A percentile compares a stretch with the other conserved stretches of the same genome.
These are phyloP conservation scores for Phytophthora europaea DNA, from an alignment of 352 stramenopile species.

Conservation along the genomic window DNA sequence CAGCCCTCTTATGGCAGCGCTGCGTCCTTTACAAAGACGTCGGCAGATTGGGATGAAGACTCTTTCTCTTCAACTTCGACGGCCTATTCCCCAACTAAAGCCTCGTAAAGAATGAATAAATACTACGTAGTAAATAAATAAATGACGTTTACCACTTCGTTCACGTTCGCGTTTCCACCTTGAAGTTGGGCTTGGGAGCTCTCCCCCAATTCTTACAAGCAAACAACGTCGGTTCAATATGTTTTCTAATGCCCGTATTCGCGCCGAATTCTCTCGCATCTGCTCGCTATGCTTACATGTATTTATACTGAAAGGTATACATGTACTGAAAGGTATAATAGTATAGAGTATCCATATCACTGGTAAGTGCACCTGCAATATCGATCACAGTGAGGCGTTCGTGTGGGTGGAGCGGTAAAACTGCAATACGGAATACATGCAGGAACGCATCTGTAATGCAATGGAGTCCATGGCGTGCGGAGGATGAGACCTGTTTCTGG, in stretches of 20 bases:
- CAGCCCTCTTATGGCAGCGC: conserved; percentile 20
- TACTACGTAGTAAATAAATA: background rate
- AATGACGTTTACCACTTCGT: background rate
- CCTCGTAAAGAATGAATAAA: background rate
- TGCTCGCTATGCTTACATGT: background rate
- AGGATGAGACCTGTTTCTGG: background rate
- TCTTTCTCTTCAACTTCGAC: conserved; percentile 10
- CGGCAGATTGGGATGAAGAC: conserved; percentile 15
- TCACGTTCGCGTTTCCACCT: background rate
- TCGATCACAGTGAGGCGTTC: background rate
- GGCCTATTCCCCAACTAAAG: background rate
- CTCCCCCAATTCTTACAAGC: background rate
- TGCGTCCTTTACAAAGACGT: conserved; percentile 11
- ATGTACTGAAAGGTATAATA: no score
- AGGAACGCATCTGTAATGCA: background rate
- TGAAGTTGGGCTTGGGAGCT: background rate
- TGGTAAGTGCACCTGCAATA: background rate
- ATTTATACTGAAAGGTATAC: no score
- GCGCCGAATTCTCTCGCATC: background rate
- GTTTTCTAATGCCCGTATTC: background rate
- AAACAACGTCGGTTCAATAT: background rate
- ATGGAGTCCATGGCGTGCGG: background rate
- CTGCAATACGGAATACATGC: no score
- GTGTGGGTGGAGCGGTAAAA: background rate
- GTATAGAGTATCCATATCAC: no score